Conservation (phyloP, 2,329 filamentous ascomycete genomes). For the Claviceps monticola region DNA sequence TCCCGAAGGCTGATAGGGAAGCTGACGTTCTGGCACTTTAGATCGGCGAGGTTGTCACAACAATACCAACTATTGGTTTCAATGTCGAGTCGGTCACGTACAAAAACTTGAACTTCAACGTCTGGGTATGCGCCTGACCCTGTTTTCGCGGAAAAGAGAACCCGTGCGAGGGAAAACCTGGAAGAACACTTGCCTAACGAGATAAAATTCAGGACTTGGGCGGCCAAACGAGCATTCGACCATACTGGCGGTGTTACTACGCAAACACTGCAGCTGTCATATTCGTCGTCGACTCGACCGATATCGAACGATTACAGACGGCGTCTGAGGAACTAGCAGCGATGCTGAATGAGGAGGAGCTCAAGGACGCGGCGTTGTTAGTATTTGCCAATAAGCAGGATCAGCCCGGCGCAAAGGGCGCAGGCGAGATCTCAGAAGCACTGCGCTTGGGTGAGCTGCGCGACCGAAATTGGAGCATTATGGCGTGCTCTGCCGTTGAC, state of each 20-base stretch:
- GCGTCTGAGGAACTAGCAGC: conserved; percentile 84
- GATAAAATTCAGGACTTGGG: conserved; percentile 58
- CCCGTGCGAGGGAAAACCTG: too few relatives aligned
- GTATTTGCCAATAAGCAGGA: conserved; percentile 99
- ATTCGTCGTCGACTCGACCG: conserved; percentile 96
- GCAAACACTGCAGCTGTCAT: conserved; percentile 97
- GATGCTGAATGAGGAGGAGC: conserved; percentile 95
- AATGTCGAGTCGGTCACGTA: conserved; percentile 98
- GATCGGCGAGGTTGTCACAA: conserved; percentile 98
- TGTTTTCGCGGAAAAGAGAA: neutral
- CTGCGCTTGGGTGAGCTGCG: conserved; percentile 79
- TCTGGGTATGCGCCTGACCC: conserved; percentile 56
- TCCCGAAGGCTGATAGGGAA: neutral
- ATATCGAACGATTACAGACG: conserved; percentile 87
- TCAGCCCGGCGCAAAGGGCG: conserved; percentile 90
- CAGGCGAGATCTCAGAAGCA: conserved; percentile 91
- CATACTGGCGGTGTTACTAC: conserved; percentile 99
- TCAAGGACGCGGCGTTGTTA: conserved; percentile 79
- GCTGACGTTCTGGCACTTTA: conserved; percentile 22
- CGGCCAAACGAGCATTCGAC: conserved; percentile 95
- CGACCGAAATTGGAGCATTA: conserved; percentile 98
- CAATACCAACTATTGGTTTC: conserved; percentile 97
- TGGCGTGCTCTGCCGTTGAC: conserved; percentile 92
- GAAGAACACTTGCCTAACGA: neutral
- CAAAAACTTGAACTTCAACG: conserved; percentile 96